A percentile compares a stretch with the other conserved stretches of the same genome.
These are phyloP conservation scores for Botrytis sinoallii DNA, from an alignment of 2,329 filamentous ascomycete genomes.

Conservation along the genomic window DNA sequence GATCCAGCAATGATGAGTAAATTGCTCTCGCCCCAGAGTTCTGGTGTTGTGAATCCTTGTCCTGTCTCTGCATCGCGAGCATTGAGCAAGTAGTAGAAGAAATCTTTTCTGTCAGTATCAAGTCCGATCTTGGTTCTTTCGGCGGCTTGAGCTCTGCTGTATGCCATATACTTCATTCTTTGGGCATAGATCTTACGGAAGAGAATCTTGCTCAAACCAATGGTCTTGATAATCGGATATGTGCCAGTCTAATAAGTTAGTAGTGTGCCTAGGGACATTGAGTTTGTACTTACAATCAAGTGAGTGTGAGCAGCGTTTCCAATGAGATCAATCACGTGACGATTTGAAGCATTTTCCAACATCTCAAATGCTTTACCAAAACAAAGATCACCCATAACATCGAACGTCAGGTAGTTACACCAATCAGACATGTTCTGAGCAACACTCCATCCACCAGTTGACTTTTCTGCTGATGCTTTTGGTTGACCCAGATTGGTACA, in stretches of 20 bases:
- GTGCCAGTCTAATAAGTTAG: conserved; percentile 47
- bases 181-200: conserved; percentile 65
- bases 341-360: conserved; percentile 51
- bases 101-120: conserved; percentile 60
- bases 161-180: conserved; percentile 67
- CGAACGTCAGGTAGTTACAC: conserved; percentile 45
- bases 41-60: conserved; percentile 39
- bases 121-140: conserved; percentile 63
- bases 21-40: conserved; percentile 31
- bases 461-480: conserved; percentile 41
- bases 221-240: conserved; percentile 65
- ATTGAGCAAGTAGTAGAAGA: conserved; percentile 72
- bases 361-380: conserved; percentile 52
- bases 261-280: neutral
- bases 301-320: conserved; percentile 66
- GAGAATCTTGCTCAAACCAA: conserved; percentile 64
- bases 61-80: conserved; percentile 70
- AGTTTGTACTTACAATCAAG: conserved; percentile 51
- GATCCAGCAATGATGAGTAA: conserved; percentile 36
- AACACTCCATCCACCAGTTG: conserved; percentile 46
- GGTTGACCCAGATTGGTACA: conserved; percentile 50
- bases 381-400: conserved; percentile 50
- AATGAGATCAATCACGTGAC: conserved; percentile 65
- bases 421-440: conserved; percentile 57
- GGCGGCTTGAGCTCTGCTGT: conserved; percentile 64